A percentile compares a stretch with the other conserved stretches of the same genome.
Conservation (phyloP, 768 basidiomycete species). For the Russula compacta region DNA sequence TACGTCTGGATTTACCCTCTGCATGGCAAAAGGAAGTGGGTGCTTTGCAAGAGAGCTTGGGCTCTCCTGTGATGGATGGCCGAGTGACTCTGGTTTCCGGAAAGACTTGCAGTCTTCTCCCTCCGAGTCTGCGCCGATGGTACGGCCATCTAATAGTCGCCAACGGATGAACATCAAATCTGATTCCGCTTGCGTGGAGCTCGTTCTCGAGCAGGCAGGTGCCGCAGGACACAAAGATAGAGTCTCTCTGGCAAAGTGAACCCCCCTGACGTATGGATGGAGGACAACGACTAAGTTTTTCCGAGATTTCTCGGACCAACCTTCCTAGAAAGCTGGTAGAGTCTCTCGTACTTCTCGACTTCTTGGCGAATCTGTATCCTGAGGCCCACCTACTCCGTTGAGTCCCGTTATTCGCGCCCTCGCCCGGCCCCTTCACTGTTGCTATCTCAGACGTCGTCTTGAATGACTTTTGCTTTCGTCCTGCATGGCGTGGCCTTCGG, state of each 20-base stretch:
- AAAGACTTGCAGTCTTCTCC: background rate
- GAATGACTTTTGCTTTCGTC: background rate
- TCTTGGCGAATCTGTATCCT: background rate
- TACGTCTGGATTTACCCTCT: background rate
- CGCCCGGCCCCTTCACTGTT: background rate
- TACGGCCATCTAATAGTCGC: background rate
- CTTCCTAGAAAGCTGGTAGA: too few species aligned
- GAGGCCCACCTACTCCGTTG: background rate
- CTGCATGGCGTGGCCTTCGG: background rate
- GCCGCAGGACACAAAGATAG: slow-evolving; percentile 38
- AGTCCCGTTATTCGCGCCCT: background rate
- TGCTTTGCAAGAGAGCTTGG: background rate
- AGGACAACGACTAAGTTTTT: background rate
- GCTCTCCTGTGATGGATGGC: background rate
- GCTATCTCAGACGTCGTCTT: background rate
- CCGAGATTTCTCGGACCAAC: background rate
- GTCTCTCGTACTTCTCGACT: background rate
- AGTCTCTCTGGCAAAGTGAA: background rate
- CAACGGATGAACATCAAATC: background rate
- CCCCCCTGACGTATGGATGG: background rate
- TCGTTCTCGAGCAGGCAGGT: slow-evolving; percentile 50
- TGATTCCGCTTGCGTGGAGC: slow-evolving; percentile 34
- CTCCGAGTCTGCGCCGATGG: background rate
- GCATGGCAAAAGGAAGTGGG: background rate
- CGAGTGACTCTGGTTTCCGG: background rate